Percentiles rank a stretch among this genome's conserved stretches.
Evolutionary conservation across 176 grass and related monocot genomes (phyloP).

Genomic region (Musa acuminata): DNA sequence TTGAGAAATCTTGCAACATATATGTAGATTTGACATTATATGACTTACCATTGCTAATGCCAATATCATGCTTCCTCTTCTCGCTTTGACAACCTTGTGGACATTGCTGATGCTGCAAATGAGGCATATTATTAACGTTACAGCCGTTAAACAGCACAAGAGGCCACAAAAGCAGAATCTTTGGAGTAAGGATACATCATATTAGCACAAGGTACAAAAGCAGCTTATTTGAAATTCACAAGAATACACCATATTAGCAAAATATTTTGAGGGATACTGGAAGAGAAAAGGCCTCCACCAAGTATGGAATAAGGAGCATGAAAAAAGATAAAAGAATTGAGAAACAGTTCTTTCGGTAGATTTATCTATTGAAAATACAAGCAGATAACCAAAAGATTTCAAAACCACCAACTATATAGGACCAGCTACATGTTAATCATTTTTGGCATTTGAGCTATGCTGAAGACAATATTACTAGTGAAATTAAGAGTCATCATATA

Average conservation of each 20-base stretch:
- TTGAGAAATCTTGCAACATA: conserved; percentile 17
- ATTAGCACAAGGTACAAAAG: not conserved
- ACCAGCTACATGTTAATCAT: too few relatives aligned
- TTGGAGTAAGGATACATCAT: too few relatives aligned
- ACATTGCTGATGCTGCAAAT: conserved; percentile 71
- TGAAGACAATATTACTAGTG: too few relatives aligned
- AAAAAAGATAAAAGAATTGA: too few relatives aligned
- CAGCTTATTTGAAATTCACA: not conserved
- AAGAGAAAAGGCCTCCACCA: not conserved
- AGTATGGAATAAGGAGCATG: too few relatives aligned
- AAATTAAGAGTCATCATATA: too few relatives aligned
- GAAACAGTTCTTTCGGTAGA: too few relatives aligned
- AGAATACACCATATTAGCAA: too few relatives aligned
- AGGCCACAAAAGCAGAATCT: not conserved
- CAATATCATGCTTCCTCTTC: conserved; percentile 76
- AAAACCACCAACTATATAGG: too few relatives aligned
- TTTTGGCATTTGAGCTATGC: too few relatives aligned
- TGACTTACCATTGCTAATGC: conserved; percentile 85
- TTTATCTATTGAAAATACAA: too few relatives aligned
- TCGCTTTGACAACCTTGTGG: conserved; percentile 58
- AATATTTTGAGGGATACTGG: not conserved
- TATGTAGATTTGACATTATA: not conserved
- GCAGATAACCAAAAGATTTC: too few relatives aligned
- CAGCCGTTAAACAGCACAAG: conserved; percentile 1
- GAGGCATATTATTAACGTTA: conserved; percentile 15